Evolutionary conservation across 2,329 filamentous ascomycete species (phyloP), one percentile per base, ranked within the genome.

Genomic region (Diplocarpon rosae): DNA sequence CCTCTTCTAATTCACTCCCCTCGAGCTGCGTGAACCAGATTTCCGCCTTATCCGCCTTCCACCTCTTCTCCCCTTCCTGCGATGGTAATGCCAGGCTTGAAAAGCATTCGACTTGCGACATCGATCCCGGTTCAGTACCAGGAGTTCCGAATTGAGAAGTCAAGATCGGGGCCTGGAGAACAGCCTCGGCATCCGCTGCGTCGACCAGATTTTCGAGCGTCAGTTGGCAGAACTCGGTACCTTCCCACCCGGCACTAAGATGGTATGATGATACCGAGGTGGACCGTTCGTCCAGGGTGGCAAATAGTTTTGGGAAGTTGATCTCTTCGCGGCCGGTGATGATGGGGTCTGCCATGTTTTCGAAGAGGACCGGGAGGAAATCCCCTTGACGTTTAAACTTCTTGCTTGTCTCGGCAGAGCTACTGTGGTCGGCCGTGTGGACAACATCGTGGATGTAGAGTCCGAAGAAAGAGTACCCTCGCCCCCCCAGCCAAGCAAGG

Each of bases 401-500:
- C 6, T 16, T 33, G 15, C 32, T 33, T 20, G 14, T 9, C 15
- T 2, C 32, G 20, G 20, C 17, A 17, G 12, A 20, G n/a, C 6
- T 14, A 2, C 28, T 3, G 10, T 17, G 13, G 4, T 24, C 7
- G 20, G 20, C 7, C 20, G 1, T 47, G 50, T 77, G 77, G 47
- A 76, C 60, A 1, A 81, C 71, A 0, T 73, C 75, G 47, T 82
- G 76, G 13, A 82, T 69, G 55, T 76, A 80, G 1, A 82, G 65
- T 0, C 75, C 75, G 13, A 75, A 63, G 51, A 71, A 68, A 29
- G 62, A 67, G 57, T 81, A 82, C 1, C 76, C 76, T 1, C 64
- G 60, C 2, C 77, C 76, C 2, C 73, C 76, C 0, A 82, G 68
- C 76, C 77, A 82, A 31, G 70, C 65, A 64, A 82, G 68, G 1